Evolutionary conservation across 2,329 filamentous ascomycete species (phyloP).

Genomic region (Venturia nashicola): DNA sequence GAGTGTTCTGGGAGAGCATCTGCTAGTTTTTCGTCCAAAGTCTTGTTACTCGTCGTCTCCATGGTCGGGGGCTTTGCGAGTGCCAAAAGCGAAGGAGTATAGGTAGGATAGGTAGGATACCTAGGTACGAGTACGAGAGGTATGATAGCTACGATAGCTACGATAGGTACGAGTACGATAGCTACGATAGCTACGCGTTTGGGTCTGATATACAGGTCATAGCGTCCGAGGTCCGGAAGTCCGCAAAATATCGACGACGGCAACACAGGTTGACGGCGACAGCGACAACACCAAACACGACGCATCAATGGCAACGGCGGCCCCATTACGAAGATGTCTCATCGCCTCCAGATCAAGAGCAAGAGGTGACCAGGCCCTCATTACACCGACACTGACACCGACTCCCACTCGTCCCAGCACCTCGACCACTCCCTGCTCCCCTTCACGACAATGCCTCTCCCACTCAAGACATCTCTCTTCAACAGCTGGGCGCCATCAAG

Average conservation of each 20-base stretch:
- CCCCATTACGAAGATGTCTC: slow-evolving; percentile 11
- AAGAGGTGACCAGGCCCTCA: slow-evolving; percentile 16
- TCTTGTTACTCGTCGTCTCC: slow-evolving; percentile 12
- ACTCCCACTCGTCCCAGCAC: slow-evolving; percentile 9
- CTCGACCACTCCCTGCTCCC: slow-evolving; percentile 3
- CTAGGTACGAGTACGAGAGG: too few relatives aligned
- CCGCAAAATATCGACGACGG: background rate
- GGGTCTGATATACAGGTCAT: background rate
- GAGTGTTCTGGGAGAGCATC: slow-evolving; percentile 39
- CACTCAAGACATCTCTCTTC: slow-evolving; percentile 8
- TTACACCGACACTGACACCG: background rate
- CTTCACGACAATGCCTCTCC: background rate
- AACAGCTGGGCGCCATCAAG: slow-evolving; percentile 13
- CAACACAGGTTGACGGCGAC: background rate
- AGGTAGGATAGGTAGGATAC: too few relatives aligned
- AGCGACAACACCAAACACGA: background rate
- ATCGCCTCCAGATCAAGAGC: slow-evolving; percentile 13
- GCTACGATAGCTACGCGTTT: background rate
- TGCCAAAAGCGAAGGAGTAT: background rate
- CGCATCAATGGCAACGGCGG: slow-evolving; percentile 1
- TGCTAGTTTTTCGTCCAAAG: slow-evolving; percentile 33
- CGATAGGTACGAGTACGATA: too few relatives aligned
- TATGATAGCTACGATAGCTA: too few relatives aligned
- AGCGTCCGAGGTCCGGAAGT: background rate
- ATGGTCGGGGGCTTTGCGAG: background rate